Evolutionary conservation across 805 yeast species (phyloP), one percentile per base, ranked within the genome.

Genomic region (Wickerhamiella musiphila): DNA sequence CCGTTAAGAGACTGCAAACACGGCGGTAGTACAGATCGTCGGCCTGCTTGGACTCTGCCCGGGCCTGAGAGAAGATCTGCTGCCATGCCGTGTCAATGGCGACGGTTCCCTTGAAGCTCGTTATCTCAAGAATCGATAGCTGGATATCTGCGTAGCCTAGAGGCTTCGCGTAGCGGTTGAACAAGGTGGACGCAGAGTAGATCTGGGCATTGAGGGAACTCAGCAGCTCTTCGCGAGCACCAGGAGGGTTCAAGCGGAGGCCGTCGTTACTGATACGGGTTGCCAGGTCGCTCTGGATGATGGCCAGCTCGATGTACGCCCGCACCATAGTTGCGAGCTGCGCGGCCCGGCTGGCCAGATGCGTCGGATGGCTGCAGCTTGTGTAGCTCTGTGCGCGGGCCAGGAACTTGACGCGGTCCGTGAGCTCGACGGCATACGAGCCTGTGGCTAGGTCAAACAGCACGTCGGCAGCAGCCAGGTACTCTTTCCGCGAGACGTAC

Each of bases 351-450:
- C 78, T 92, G 43, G 86, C 66, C 47, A 74, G 64, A 36, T 65
- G 68, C 19, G 86, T 79, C 17, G 86, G 77, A 39, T 83, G 71
- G 28, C 68, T 72, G 52, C 93, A 77, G 48, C 81, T 79, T 52
- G 93, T 78, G 58, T 81, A 83, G 3, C 94, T 94, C 52, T 77
- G 78, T 1, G 95, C 95, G 43, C 95, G 67, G 1, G 95, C 79
- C 34, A 90, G 60, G 49, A 68, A 82, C 53, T 84, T 94, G 27
- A 86, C 75, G 50, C 98, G 68, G 45, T 76, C 74, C 23, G 67
- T 64, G 36, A 86, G 63, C 23, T 66, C 57, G 31, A 86, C 60
- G 8, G 66, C 65, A 51, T 82, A 81, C 16, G 51, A 74, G 12
- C 92, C 76, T 14, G 72, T 58, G 0, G 94, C 76, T 35, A 90